These are phyloP conservation scores for Echinosophora koreensis DNA, from an alignment of 306 rosid genomes.

Conservation along the genomic window DNA sequence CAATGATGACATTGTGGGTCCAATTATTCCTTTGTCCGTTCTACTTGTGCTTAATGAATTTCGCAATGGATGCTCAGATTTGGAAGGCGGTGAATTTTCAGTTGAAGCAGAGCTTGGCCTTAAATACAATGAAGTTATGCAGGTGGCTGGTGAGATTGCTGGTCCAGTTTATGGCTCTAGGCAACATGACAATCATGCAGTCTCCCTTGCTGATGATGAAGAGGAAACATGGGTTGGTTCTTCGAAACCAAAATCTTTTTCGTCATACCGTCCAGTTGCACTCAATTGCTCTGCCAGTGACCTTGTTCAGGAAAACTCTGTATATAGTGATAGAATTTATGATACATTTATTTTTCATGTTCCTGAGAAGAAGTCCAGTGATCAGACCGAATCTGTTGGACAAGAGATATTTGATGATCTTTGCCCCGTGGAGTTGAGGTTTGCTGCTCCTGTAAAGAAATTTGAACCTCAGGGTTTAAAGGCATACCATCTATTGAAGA, in stretches of 20 bases:
- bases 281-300: conserved; percentile 37
- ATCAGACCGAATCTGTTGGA: conserved; percentile 48
- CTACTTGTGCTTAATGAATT: conserved; percentile 62
- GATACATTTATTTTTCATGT: conserved; percentile 60
- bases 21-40: conserved; percentile 74
- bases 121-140: conserved; percentile 58
- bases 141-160: conserved; percentile 54
- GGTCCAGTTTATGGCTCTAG: conserved; percentile 39
- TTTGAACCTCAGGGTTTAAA: conserved; percentile 55
- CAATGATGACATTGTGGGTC: conserved; percentile 71
- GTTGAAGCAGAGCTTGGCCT: conserved; percentile 52
- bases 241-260: conserved; percentile 51
- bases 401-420: conserved; percentile 64
- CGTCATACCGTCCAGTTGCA: conserved; percentile 50
- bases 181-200: conserved; percentile 42
- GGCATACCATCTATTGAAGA: conserved; percentile 59
- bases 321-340: conserved; percentile 41
- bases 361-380: conserved; percentile 46
- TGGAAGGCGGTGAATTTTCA: conserved; percentile 55
- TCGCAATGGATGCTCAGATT: conserved; percentile 50
- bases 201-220: conserved; percentile 65
- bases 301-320: conserved; percentile 43
- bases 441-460: conserved; percentile 51
- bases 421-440: conserved; percentile 63
- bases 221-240: conserved; percentile 55